These are phyloP conservation scores for Santalum album DNA, from an alignment of 164 flowering plant species.

Conservation along the genomic window DNA sequence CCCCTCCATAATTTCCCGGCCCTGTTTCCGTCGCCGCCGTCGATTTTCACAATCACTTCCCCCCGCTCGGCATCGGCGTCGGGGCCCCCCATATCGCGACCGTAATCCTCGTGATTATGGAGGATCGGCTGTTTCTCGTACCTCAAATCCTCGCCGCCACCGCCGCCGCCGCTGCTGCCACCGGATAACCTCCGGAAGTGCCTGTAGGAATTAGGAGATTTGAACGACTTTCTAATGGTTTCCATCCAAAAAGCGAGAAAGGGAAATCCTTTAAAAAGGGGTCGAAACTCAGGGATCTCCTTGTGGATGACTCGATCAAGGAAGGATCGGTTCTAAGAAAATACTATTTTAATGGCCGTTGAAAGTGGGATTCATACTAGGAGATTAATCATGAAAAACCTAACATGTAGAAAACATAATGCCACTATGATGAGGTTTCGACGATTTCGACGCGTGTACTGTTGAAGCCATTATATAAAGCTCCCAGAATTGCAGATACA, in stretches of 20 bases:
- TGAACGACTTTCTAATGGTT: constrained; percentile 18
- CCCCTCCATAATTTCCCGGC: constrained; percentile 20
- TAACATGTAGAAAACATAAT: too few relatives aligned
- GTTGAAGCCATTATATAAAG: background rate
- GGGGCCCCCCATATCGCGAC: background rate
- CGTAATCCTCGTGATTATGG: constrained; percentile 3
- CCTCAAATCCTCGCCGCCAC: background rate
- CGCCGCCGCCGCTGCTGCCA: background rate
- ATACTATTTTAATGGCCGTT: too few relatives aligned
- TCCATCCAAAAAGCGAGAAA: background rate
- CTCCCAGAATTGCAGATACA: background rate
- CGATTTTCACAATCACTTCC: constrained; percentile 28
- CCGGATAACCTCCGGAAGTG: constrained; percentile 5
- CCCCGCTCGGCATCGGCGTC: constrained; percentile 11
- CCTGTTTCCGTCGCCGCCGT: constrained; percentile 4
- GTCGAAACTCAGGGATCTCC: too few relatives aligned
- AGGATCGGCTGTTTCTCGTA: constrained; percentile 34
- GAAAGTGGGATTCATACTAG: too few relatives aligned
- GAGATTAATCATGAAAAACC: too few relatives aligned
- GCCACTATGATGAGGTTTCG: too few relatives aligned
- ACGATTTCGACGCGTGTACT: too few relatives aligned
- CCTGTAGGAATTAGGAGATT: constrained; percentile 17
- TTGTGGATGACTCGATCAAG: too few relatives aligned
- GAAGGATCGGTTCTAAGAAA: too few relatives aligned
- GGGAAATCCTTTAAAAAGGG: background rate